Evolutionary conservation across 1,284 basidiomycete species (phyloP).

Genomic region (Gastroboletus turbinatus): DNA sequence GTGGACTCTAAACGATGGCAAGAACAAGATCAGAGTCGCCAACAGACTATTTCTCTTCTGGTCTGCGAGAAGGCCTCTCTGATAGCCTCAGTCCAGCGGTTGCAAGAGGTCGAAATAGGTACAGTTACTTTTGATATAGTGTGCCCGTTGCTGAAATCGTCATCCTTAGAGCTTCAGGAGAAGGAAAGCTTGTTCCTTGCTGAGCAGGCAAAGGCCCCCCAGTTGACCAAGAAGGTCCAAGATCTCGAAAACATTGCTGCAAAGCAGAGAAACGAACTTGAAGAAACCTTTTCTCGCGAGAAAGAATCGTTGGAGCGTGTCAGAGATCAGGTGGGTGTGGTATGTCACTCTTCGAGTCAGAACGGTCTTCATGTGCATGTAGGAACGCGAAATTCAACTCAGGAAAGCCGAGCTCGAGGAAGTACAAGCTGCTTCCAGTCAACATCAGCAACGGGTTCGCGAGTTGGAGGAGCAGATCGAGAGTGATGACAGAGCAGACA

Average conservation of each 20-base stretch:
- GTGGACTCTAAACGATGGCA: conserved; percentile 22
- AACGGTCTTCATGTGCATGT: conserved; percentile 2
- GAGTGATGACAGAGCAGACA: conserved; percentile 75
- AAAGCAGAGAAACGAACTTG: conserved; percentile 42
- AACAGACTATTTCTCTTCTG: conserved; percentile 62
- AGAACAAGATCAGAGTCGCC: conserved; percentile 50
- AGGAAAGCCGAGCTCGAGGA: conserved; percentile 54
- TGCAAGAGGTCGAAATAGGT: conserved; percentile 54
- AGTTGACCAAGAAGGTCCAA: conserved; percentile 44
- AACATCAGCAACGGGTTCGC: conserved; percentile 54
- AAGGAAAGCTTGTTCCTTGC: conserved; percentile 43
- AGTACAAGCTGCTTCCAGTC: conserved; percentile 51
- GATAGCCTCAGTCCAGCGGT: conserved; percentile 49
- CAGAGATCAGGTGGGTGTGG: conserved; percentile 56
- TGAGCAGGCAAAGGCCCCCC: conserved; percentile 42
- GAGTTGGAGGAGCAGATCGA: conserved; percentile 80
- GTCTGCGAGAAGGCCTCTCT: conserved; percentile 70
- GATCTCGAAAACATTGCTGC: conserved; percentile 42
- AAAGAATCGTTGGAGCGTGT: conserved; percentile 56
- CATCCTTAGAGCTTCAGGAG: conserved; percentile 46
- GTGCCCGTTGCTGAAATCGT: background rate
- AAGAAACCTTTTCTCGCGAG: conserved; percentile 41
- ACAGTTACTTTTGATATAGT: conserved; percentile 9
- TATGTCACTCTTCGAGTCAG: background rate
- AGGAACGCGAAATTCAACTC: conserved; percentile 75